Conservation (phyloP, 768 basidiomycete species). For the Piloderma croceum region DNA sequence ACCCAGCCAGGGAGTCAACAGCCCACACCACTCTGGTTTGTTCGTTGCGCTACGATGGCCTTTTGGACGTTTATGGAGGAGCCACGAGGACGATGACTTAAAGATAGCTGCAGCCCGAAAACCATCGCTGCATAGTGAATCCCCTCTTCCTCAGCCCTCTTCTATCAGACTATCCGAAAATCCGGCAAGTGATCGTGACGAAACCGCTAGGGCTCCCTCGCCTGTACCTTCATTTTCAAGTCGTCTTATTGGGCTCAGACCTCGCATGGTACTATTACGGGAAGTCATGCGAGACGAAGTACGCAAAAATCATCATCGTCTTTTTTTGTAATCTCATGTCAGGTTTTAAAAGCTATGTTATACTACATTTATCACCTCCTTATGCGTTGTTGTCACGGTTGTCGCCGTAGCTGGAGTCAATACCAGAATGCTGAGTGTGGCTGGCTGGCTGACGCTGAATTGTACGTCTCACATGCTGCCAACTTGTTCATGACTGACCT, state of each 20-base stretch:
- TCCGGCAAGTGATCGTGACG: constrained; percentile 6
- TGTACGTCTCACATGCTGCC: constrained; percentile 50
- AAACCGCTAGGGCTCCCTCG: constrained; percentile 2
- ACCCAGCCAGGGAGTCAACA: too few species aligned
- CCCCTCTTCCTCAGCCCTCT: constrained; percentile 10
- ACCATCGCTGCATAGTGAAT: not conserved
- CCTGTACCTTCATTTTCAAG: constrained; percentile 32
- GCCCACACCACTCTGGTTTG: too few species aligned
- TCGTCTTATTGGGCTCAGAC: constrained; percentile 43
- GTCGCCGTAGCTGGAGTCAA: constrained; percentile 47
- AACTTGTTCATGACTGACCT: constrained; percentile 39
- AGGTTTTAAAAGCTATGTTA: constrained; percentile 40
- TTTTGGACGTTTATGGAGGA: too few species aligned
- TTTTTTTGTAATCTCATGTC: not conserved
- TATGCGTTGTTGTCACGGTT: constrained; percentile 43
- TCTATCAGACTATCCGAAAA: constrained; percentile 13
- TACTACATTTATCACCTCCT: constrained; percentile 46
- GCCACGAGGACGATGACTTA: too few species aligned
- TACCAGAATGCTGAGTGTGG: constrained; percentile 27
- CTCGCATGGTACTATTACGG: constrained; percentile 48
- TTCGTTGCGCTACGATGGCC: too few species aligned
- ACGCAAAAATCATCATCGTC: constrained; percentile 10
- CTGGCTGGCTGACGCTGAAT: too few species aligned
- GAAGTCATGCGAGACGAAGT: constrained; percentile 62
- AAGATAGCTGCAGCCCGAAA: too few species aligned